Evolutionary conservation across 345 rosid genomes (phyloP).

Genomic region (Pistacia atlantica): DNA sequence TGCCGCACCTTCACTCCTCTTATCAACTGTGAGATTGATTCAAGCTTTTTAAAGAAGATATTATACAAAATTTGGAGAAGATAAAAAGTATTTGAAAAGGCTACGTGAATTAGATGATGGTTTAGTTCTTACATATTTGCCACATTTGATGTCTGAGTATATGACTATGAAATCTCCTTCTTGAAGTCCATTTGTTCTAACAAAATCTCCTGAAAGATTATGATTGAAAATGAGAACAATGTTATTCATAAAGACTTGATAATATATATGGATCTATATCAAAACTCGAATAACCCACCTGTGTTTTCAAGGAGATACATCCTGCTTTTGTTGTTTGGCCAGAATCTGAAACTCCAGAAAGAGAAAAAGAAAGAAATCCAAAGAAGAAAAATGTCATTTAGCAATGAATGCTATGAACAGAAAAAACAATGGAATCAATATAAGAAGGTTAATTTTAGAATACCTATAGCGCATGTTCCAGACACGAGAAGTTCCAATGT

Average conservation of each 20-base stretch:
- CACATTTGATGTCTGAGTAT: constrained; percentile 89
- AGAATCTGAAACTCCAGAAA: constrained; percentile 73
- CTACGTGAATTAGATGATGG: no score
- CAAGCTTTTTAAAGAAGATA: background rate
- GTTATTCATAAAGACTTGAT: no score
- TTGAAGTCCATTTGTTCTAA: constrained; percentile 89
- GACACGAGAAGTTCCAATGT: constrained; percentile 91
- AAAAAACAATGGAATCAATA: background rate
- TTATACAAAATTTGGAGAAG: no score
- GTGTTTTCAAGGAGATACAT: constrained; percentile 99
- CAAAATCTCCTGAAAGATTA: constrained; percentile 71
- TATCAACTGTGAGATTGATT: constrained; percentile 56
- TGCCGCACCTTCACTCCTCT: constrained; percentile 98
- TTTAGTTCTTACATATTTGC: constrained; percentile 73
- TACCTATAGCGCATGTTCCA: constrained; percentile 99
- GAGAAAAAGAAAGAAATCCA: constrained; percentile 1
- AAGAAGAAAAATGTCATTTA: constrained; percentile 18
- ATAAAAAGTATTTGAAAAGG: no score
- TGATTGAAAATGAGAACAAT: background rate
- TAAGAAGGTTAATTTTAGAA: background rate
- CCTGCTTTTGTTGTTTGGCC: constrained; percentile 99
- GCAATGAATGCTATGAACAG: background rate
- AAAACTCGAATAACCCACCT: constrained; percentile 36
- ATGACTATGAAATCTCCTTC: constrained; percentile 99
- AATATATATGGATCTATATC: background rate